Base-by-base conservation (phyloP, 2,329 filamentous ascomycete genomes). In the Dactylonectria estremocensis region DNA sequence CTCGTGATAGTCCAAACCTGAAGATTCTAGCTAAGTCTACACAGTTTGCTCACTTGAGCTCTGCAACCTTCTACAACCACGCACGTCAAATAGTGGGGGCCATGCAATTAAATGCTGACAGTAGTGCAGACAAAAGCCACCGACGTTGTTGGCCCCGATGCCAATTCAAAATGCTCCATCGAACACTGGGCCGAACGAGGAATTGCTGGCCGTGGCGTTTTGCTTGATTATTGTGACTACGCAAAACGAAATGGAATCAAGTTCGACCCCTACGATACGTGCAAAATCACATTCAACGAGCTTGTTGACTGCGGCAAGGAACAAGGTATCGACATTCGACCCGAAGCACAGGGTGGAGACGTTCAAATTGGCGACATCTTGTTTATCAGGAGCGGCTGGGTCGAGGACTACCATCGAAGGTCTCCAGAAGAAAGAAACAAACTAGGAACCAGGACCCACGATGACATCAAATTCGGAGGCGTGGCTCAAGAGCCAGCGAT, bases 351-450 rank as follows among this genome's bases (percentile, higher is more conserved):
- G 5, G 49, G 49, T n/a, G 49, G 49, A 7, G 49, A 53, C 14
- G 20, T 53, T n/a, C n/a, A 53, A n/a, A 53, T 53, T 20, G 31
- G 89, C 14, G 89, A 91, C 65, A 87, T 91, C 33, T 80, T 91
- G 48, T 83, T 91, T 69, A 80, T 90, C 49, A 84, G 88, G 24
- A 84, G 84, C 0, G 88, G 88, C 9, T 89, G 85, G 78, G 83
- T 82, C 0, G 78, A 81, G 16, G 83, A 78, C 4, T 84, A 87
- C 73, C 76, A 83, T 5, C 9, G 33, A n/a, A 53, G 20, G 13
- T 53, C 49, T 8, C 28, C 28, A 7, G 49, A 53, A 2, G n/a
- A 53, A 20, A 20, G 10, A 11, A 73, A 74, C 8, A 75, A 83
- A 3, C 5, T 61, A 5, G 24, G 35, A 2, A 8, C n/a, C 7